phyloP scores from a whole-genome alignment of 345 rosid species.

The Chamaenerion angustifolium region DNA sequence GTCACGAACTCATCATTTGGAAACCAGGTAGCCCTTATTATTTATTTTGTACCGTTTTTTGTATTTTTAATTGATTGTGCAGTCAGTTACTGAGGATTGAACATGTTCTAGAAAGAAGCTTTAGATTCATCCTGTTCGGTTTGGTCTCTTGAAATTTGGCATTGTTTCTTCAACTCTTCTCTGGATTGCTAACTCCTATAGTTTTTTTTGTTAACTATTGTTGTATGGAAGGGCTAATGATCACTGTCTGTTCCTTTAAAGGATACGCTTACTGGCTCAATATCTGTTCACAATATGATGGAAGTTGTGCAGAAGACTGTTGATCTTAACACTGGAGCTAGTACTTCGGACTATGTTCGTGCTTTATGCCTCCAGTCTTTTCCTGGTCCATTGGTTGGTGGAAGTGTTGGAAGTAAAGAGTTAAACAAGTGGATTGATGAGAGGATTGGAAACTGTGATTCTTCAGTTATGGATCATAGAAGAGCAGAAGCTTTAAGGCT shows the following conservation, averaged over 20 bases:
- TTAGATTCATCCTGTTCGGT: neutral
- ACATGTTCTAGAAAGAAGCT: neutral
- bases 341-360: constrained; percentile 44
- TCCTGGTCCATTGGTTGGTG: constrained; percentile 95
- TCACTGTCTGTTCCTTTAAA: constrained; percentile 20
- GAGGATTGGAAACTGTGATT: constrained; percentile 49
- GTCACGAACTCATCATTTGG: constrained; percentile 30
- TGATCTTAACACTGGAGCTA: constrained; percentile 24
- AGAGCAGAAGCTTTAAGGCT: constrained; percentile 49
- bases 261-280: constrained; percentile 40
- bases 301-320: constrained; percentile 46
- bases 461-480: constrained; percentile 37
- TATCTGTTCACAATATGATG: constrained; percentile 61
- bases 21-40: constrained; percentile 44
- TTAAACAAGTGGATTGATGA: constrained; percentile 94
- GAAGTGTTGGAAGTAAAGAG: constrained; percentile 78
- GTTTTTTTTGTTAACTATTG: neutral
- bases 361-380: constrained; percentile 62
- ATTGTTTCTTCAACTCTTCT: neutral
- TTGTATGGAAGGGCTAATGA: constrained; percentile 13
- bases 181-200: too few relatives aligned
- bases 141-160: neutral
- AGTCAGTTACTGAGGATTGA: too few relatives aligned
- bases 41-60: neutral
- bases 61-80: neutral